Base-by-base conservation (phyloP, 768 basidiomycete genomes). In the Roridomyces roridus region DNA sequence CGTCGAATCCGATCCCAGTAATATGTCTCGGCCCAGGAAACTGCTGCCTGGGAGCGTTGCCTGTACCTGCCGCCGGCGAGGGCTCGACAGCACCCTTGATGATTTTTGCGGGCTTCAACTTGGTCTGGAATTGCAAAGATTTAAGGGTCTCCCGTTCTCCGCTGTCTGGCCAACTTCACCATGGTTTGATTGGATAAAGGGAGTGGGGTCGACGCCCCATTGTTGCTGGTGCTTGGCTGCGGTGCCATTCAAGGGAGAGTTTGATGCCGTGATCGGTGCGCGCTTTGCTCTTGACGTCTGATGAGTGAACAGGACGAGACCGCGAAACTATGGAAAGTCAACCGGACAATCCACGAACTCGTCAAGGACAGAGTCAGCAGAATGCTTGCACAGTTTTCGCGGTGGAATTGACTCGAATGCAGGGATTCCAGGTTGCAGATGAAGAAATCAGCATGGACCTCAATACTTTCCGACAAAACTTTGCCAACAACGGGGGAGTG, bases 281-380 rank as follows among this genome's bases (percentile, higher is more conserved):
- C n/a, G n/a, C 51, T 57, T 51, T 51, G 11, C 36, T 36, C 25
- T 18, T 5, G 31, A 34, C 31, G 6, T 55, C 52, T 61, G 60
- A 89, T 91, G 88, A 77, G 80, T 62, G 89, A 91, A 65, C 74
- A 76, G 66, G 90, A 92, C 75, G 91, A 93, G 72, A 84, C 88
- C 58, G 90, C 95, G 55, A 88, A 87, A 68, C 81, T 98, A 68
- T 98, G 95, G 94, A 91, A 96, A 68, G 95, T 98, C 60, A 94
- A 94, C 74, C 79, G 93, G 66, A 98, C 97, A 45, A 90, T 98
- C 39, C 96, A 98, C 70, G 96, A 99, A 75, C 87, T 99, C 48
- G 93, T 96, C 60, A 86, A 88, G 71, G 96, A 99, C 73, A 86
- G 97, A 80, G 97, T 98, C 59, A 76, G 82, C 69, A 40, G 42